These are phyloP conservation scores for Monosporascus sp. DNA, from an alignment of 2,329 filamentous ascomycete genomes.

Conservation along the genomic window DNA sequence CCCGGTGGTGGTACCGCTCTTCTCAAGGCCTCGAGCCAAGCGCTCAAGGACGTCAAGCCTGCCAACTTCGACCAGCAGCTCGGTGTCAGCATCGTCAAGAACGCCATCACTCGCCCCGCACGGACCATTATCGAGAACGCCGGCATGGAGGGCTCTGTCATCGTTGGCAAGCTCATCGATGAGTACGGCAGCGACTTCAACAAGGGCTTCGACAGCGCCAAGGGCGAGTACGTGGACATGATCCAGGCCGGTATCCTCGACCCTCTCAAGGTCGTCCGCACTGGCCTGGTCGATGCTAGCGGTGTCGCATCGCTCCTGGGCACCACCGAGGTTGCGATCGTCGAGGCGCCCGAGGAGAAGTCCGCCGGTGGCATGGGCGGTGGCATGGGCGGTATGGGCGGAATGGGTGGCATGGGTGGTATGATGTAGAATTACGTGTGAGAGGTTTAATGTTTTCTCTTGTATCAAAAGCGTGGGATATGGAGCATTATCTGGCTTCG, in stretches of 20 bases:
- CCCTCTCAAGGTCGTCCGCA: conserved; percentile 98
- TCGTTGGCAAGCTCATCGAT: conserved; percentile 96
- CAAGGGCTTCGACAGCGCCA: conserved; percentile 94
- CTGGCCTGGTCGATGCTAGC: conserved; percentile 87
- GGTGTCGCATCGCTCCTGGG: conserved; percentile 95
- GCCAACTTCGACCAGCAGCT: conserved; percentile 99
- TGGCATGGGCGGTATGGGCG: conserved; percentile 49
- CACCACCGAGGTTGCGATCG: conserved; percentile 96
- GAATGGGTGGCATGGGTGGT: conserved; percentile 47
- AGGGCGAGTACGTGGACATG: conserved; percentile 99
- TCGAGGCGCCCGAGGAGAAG: conserved; percentile 95
- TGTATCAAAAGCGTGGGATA: conserved; percentile 33
- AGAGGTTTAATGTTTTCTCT: conserved; percentile 19
- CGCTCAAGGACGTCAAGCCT: conserved; percentile 75
- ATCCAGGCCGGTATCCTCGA: conserved; percentile 95
- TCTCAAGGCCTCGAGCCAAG: conserved; percentile 92
- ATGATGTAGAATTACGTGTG: conserved; percentile 50
- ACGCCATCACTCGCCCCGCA: conserved; percentile 91
- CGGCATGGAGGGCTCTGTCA: conserved; percentile 88
- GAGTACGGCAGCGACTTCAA: conserved; percentile 92
- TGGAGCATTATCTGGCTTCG: conserved; percentile 43
- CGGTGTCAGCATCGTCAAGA: conserved; percentile 96
- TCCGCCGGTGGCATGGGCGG: conserved; percentile 61
- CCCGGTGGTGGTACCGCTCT: conserved; percentile 97
- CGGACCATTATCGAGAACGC: conserved; percentile 97